phyloP scores from a whole-genome alignment of 2,329 filamentous ascomycete species.

The Herpotrichia juniperi region DNA sequence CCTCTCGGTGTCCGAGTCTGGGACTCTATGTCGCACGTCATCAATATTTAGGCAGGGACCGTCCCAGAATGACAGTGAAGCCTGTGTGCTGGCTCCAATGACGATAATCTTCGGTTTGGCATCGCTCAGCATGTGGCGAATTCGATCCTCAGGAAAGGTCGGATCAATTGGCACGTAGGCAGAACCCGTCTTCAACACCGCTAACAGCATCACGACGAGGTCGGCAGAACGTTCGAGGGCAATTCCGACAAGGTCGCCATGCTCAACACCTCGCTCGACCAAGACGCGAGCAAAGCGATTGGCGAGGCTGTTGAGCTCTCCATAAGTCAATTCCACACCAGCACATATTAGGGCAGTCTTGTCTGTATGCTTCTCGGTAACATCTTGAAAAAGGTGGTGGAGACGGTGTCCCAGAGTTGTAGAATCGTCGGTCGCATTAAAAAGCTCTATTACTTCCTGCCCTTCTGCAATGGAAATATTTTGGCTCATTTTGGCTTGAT shows the following conservation, averaged over 20 bases:
- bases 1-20: neutral
- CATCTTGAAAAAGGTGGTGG: neutral
- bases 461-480: too few species aligned
- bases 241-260: conserved; percentile 34
- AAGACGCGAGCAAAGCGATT: conserved; percentile 27
- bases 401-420: too few species aligned
- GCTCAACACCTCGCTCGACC: conserved; percentile 15
- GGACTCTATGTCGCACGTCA: neutral
- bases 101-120: neutral
- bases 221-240: conserved; percentile 25
- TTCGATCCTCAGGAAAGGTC: conserved; percentile 53
- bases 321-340: neutral
- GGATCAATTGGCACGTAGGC: conserved; percentile 57
- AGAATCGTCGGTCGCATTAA: too few species aligned
- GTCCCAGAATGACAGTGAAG: neutral
- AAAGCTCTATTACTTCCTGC: too few species aligned
- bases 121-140: conserved; percentile 19
- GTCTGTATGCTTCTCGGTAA: neutral
- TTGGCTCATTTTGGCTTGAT: too few species aligned
- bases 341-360: neutral
- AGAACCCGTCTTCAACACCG: conserved; percentile 49
- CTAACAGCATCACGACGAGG: conserved; percentile 20
- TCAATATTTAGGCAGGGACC: neutral
- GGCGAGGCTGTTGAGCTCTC: neutral
- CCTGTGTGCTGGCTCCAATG: neutral